Evolutionary conservation across 139 green algal species (phyloP).

Genomic region (Deuterostichococcus epilithicus): DNA sequence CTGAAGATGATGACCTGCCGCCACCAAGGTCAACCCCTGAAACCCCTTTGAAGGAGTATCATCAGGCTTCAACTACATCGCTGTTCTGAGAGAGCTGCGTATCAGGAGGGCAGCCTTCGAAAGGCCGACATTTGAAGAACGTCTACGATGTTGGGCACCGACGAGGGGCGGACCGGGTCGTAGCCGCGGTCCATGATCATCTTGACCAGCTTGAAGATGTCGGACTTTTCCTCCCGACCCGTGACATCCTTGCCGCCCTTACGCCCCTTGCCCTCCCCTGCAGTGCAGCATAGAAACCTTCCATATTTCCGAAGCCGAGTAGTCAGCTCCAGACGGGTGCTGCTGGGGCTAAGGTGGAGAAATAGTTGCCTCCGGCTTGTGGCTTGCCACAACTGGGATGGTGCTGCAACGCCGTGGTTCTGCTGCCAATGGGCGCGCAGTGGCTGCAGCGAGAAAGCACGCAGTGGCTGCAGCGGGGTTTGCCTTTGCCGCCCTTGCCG

Average conservation of each 20-base stretch:
- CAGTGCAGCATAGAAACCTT: no score
- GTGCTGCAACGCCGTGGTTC: no score
- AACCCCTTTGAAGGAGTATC: neutral
- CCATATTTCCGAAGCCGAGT: neutral
- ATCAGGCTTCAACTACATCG: no score
- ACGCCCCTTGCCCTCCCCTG: neutral
- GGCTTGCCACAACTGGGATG: no score
- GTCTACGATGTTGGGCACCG: neutral
- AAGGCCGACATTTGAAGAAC: neutral
- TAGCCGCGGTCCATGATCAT: slow-evolving; percentile 86
- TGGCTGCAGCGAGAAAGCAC: no score
- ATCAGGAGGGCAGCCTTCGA: neutral
- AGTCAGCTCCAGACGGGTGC: neutral
- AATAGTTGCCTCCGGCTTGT: no score
- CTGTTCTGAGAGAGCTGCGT: no score
- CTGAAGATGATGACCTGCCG: slow-evolving; percentile 67
- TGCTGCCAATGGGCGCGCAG: no score
- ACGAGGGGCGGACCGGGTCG: slow-evolving; percentile 59
- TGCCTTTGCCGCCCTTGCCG: slow-evolving; percentile 14
- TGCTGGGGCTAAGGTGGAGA: neutral
- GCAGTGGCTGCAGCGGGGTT: neutral
- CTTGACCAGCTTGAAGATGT: slow-evolving; percentile 89
- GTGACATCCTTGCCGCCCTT: slow-evolving; percentile 21
- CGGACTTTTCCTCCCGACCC: slow-evolving; percentile 37
- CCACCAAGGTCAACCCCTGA: neutral